phyloP scores from a whole-genome alignment of 2,329 filamentous ascomycete species.

The Albifimbria verrucaria region DNA sequence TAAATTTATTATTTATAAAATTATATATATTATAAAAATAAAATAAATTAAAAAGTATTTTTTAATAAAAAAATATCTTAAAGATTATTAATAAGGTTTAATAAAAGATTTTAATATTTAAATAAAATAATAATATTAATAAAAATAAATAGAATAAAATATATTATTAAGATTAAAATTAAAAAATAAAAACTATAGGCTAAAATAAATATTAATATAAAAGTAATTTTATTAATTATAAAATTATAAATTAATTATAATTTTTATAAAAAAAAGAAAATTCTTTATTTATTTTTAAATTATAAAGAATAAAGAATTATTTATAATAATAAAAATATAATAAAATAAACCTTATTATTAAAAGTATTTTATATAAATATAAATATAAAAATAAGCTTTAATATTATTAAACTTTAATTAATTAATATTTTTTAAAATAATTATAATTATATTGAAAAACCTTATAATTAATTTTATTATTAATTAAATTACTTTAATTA shows the following conservation, averaged over 20 bases:
- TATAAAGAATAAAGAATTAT: neutral
- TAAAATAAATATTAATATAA: too few species aligned
- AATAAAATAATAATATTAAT: constrained; percentile 1
- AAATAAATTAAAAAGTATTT: neutral
- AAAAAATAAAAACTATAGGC: too few species aligned
- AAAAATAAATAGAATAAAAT: neutral
- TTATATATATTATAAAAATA: too few species aligned
- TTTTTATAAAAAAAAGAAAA: neutral
- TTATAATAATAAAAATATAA: neutral
- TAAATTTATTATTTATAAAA: neutral
- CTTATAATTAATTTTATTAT: too few species aligned
- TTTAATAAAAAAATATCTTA: neutral
- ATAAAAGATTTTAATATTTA: too few species aligned
- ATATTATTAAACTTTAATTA: neutral
- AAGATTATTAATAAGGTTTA: neutral
- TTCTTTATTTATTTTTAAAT: neutral
- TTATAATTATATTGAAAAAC: neutral
- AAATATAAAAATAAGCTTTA: too few species aligned
- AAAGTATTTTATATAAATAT: too few species aligned
- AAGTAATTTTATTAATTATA: too few species aligned
- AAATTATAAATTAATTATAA: too few species aligned
- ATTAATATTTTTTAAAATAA: neutral
- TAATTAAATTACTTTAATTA: too few species aligned
- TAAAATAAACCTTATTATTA: neutral
- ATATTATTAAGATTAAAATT: too few species aligned